These are phyloP conservation scores for Hypoxylon sp. DNA, from an alignment of 2,329 filamentous ascomycete genomes.

Conservation along the genomic window DNA sequence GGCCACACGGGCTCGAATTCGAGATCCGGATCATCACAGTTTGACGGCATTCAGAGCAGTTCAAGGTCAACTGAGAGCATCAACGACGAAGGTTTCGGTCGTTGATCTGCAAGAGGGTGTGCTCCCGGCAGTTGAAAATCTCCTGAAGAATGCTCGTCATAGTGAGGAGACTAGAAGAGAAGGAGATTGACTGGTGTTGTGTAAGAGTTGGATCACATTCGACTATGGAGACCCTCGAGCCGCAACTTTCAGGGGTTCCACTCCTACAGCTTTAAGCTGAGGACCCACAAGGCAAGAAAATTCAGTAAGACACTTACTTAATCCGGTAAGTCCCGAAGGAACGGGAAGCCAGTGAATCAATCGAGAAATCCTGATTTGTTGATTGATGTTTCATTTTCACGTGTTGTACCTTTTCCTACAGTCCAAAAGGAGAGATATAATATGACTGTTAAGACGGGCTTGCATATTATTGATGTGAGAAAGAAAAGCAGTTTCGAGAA, in stretches of 20 bases:
- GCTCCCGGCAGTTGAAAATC: constrained; percentile 2
- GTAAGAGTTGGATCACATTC: constrained; percentile 41
- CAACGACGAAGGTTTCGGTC: background rate
- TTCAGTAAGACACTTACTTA: constrained; percentile 32
- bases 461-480: background rate
- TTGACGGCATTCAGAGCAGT: constrained; percentile 2
- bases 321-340: constrained; percentile 37
- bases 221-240: constrained; percentile 33
- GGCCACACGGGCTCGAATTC: constrained; percentile 35
- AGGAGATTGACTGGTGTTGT: constrained; percentile 33
- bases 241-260: constrained; percentile 34
- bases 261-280: constrained; percentile 18
- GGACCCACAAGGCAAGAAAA: constrained; percentile 27
- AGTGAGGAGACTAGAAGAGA: constrained; percentile 26
- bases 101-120: constrained; percentile 9
- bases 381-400: constrained; percentile 32
- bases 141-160: constrained; percentile 22
- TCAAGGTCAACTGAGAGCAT: constrained; percentile 12
- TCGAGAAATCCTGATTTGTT: constrained; percentile 19
- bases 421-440: background rate
- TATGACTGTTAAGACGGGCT: background rate
- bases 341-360: constrained; percentile 37
- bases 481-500: background rate
- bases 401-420: constrained; percentile 3
- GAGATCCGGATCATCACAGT: constrained; percentile 23